Base-by-base conservation (phyloP, 768 basidiomycete species). In the Boletus speciosus region DNA sequence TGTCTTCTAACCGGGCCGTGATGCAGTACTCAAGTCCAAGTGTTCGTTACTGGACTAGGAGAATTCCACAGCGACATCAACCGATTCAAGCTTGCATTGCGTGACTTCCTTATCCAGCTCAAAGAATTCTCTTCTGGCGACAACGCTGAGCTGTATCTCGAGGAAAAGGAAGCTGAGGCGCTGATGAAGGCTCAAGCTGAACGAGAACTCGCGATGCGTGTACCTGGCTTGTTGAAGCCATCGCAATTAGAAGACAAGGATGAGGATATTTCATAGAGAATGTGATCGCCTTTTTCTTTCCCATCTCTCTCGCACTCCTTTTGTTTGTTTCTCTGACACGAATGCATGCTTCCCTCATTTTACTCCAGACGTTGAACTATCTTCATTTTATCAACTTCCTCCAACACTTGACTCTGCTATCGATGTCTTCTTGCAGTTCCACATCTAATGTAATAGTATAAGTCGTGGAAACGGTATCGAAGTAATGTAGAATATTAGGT, bases 191-290 rank as follows among this genome's bases (percentile, higher is more conserved):
- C 83, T 0, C 83, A 88, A 60, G 88, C 85, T 56, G 94, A 97
- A 73, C 86, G 86, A 49, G 84, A 93, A 74, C 81, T 87, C 36
- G 93, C 94, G 25, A 89, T 91, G 81, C 83, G 90, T 61, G 93
- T 98, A 56, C 96, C 95, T n/a, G 97, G 97, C 38, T 90, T 98
- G 89, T 81, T 98, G 70, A 97, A 97, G 73, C 95, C 94, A 38
- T 90, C 88, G 62, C 92, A 95, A 72, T 67, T 98, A 69, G 92
- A 95, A 67, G 94, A 96, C 74, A 90, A 89, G 74, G 93, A 95
- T 67, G 89, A 91, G 73, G 89, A 91, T 76, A 90, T 70, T 48
- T 70, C 68, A 66, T 70, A 68, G 70, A 61, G 53, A 47, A 35
- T 25, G 62, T 57, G 48, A 3, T 61, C 59, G 51, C 58, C 61